Base-by-base conservation (phyloP, 257 asterid genomes). In the Linderniella brevidens region DNA sequence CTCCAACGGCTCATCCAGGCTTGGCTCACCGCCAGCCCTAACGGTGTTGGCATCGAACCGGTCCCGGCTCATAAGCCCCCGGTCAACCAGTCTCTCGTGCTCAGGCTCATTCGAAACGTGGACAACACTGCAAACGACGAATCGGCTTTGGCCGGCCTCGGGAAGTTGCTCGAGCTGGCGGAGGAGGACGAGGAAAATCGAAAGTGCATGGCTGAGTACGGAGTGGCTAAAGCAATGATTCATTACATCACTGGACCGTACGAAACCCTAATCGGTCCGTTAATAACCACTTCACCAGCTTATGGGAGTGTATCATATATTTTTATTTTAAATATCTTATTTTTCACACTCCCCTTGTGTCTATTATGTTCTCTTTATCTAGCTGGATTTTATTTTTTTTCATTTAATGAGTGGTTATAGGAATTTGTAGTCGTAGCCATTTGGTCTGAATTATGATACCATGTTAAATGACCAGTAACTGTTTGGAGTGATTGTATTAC, bases 51-150 rank as follows among this genome's bases (percentile, higher is more conserved):
- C 0, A 55, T 84, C 7, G 94, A 80, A 37, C 75, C 70, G 16
- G 78, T 88, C 46, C 96, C 93, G 0, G 78, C 93, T 0, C 94
- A 95, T 17, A 78, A 74, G 55, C 49, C 76, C 11, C 82, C 77
- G 1, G 29, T 78, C 0, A 71, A 59, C 11, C 57, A 56, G 48
- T 73, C 93, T 1, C 17, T 17, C 6, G 66, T 80, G 0, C 35
- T 65, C 38, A 76, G 77, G 50, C 77, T 90, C 50, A 41, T 70
- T 0, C 74, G 93, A 1, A 75, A 74, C 6, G 56, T 78, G 2
- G 59, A 51, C 3, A 62, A 36, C 5, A 10, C 35, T 2, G 32
- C 32, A 3, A 6, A 2, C 32, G 20, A 38, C 40, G 32, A 52
- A n/a, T n/a, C 0, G 36, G 15, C 8, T 41, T 7, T 32, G 14